Percentiles rank a stretch among this genome's conserved stretches.
phyloP scores from a whole-genome alignment of 768 basidiomycete species.

The Leccinellum albellum region DNA sequence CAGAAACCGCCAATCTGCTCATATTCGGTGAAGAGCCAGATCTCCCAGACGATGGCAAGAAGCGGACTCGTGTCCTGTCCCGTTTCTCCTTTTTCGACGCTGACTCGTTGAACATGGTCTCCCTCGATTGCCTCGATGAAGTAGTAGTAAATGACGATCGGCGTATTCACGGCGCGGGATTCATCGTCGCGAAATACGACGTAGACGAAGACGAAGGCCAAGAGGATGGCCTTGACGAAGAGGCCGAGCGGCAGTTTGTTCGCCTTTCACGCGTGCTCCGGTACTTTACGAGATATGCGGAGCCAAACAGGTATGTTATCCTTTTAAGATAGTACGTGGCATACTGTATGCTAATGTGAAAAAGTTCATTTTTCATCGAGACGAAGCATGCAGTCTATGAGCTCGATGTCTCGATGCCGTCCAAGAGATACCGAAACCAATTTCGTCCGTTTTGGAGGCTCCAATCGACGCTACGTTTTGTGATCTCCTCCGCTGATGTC shows the following conservation, averaged over 20 bases:
- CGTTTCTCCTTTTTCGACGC: conserved; percentile 64
- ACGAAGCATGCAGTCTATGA: conserved; percentile 64
- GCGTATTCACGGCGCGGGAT: conserved; percentile 53
- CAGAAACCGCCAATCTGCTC: conserved; percentile 35
- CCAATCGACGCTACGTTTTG: conserved; percentile 48
- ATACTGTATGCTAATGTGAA: not conserved
- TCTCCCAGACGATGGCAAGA: conserved; percentile 34
- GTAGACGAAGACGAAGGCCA: conserved; percentile 63
- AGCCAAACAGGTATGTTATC: conserved; percentile 46
- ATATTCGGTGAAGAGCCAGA: conserved; percentile 42
- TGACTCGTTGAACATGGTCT: conserved; percentile 40
- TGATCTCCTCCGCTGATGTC: conserved; percentile 31
- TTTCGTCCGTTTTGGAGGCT: conserved; percentile 50
- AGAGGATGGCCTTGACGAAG: conserved; percentile 44
- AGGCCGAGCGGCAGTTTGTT: conserved; percentile 37
- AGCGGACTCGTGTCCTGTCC: conserved; percentile 55
- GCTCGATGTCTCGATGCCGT: conserved; percentile 39
- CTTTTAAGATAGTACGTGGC: not conserved
- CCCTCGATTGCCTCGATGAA: conserved; percentile 10
- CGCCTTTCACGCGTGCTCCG: conserved; percentile 45
- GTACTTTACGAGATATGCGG: conserved; percentile 50
- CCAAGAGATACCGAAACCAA: conserved; percentile 37
- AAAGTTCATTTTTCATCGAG: conserved; percentile 63
- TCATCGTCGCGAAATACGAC: conserved; percentile 42
- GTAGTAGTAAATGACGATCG: conserved; percentile 30